phyloP scores from a whole-genome alignment of 2,329 filamentous ascomycete species.

The Scopulariopsis brevicaulis region DNA sequence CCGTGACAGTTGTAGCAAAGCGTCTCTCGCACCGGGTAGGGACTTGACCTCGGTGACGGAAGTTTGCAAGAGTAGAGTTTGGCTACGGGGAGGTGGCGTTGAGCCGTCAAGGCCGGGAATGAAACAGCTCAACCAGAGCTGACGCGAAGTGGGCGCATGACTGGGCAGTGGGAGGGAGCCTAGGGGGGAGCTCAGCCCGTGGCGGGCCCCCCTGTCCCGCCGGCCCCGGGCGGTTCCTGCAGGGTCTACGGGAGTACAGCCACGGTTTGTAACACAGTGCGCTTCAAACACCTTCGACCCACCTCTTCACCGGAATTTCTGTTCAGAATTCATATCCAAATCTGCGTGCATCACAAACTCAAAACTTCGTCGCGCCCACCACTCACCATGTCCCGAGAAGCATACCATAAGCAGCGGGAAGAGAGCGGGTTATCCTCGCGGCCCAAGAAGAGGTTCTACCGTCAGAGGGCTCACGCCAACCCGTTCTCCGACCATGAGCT shows the following conservation, averaged over 20 bases:
- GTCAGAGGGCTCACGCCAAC: constrained; percentile 93
- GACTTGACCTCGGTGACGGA: neutral
- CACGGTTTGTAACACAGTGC: neutral
- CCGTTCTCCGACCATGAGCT: constrained; percentile 92
- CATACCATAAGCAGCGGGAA: neutral
- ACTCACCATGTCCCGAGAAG: neutral
- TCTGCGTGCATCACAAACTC: neutral
- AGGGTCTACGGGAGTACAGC: neutral
- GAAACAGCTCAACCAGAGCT: neutral
- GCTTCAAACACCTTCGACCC: neutral
- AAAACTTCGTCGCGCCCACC: neutral
- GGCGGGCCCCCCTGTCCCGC: too few relatives aligned
- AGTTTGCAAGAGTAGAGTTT: neutral
- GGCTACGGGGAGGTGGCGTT: neutral
- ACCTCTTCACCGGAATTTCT: neutral
- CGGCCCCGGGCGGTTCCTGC: too few relatives aligned
- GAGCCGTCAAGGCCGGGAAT: neutral
- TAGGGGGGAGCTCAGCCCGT: too few relatives aligned
- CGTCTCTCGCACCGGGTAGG: neutral
- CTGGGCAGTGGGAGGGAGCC: neutral
- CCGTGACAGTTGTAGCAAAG: neutral
- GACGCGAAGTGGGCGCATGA: neutral
- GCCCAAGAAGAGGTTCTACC: constrained; percentile 73
- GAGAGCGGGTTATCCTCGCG: neutral
- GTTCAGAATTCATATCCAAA: neutral